Base-by-base conservation (phyloP, 75 land plant genomes). In the Sequoiadendron giganteum region DNA sequence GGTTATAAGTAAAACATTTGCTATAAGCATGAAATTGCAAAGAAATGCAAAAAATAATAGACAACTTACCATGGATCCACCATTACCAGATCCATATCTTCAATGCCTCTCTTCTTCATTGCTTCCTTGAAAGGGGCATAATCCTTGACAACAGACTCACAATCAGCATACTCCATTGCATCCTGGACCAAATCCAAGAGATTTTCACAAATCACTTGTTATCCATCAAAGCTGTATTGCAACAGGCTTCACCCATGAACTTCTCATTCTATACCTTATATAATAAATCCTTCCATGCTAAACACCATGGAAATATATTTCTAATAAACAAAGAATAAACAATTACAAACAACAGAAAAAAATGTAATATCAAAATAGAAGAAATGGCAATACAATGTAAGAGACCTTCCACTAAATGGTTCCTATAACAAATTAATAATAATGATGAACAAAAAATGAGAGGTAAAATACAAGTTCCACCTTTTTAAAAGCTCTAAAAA, bases 51-150 rank as follows among this genome's bases (percentile, higher is more conserved):
- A 48, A 48, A 70, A 61, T 30, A 34, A 19, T 36, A 39, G 72
- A 30, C 58, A 82, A 72, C 92, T 86, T 68, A 98, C 99, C 99
- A 98, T 58, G 99, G 88, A 90, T 98, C 99, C 73, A 97, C 99
- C 99, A 98, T 98, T 48, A 98, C 99, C 39, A 98, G 95, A 88
- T 98, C 99, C 99, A 98, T 95, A 87, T 98, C 98, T 47, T 97
- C 97, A 43, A 98, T 90, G 30, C 99, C 99, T 86, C 99, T 95
- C 91, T 92, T 97, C 90, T 93, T 95, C 99, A 98, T 97, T 84
- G 99, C 99, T 70, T 98, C 99, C 79, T 52, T 88, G 77, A 98
- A 98, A 39, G 97, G 97, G 52, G 93, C 92, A 85, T 89, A 96
- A 32, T 90, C 95, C 87, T 98, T 98, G 34, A 98, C 98, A 76